These are phyloP conservation scores for Fusarium sp. DNA, from an alignment of 2,329 filamentous ascomycete genomes.

Conservation along the genomic window DNA sequence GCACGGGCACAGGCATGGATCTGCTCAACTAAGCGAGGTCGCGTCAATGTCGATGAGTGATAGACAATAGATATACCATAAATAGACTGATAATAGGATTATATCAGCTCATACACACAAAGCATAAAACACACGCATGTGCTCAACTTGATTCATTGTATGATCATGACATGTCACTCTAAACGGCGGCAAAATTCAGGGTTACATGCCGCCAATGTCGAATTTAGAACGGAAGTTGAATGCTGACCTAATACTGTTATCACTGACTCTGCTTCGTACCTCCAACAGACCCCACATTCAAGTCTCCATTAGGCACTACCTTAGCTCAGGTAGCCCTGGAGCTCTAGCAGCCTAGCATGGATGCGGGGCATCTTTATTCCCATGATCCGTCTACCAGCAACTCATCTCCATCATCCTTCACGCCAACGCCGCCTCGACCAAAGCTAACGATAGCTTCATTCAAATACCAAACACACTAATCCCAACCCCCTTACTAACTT, in stretches of 20 bases:
- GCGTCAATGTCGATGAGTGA: neutral
- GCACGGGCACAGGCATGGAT: conserved; percentile 1
- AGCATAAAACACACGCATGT: neutral
- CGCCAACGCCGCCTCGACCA: neutral
- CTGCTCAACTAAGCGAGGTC: conserved; percentile 10
- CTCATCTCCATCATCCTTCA: conserved; percentile 13
- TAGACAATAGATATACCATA: neutral
- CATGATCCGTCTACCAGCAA: neutral
- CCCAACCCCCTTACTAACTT: neutral
- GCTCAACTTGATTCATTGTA: neutral
- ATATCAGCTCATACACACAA: neutral
- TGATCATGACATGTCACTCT: conserved; percentile 1
- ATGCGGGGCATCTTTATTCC: conserved; percentile 32
- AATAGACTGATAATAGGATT: neutral
- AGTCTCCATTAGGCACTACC: neutral
- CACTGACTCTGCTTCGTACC: neutral
- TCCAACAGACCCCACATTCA: conserved; percentile 13
- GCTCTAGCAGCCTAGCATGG: neutral
- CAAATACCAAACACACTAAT: neutral
- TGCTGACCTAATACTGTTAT: conserved; percentile 12
- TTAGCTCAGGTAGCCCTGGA: neutral
- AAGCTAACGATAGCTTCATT: conserved; percentile 20
- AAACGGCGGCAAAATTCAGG: conserved; percentile 8
- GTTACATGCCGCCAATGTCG: conserved; percentile 18
- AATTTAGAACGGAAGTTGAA: conserved; percentile 19